These are phyloP conservation scores for Danielia oregonensis DNA, from an alignment of 805 yeast genomes.

Conservation along the genomic window DNA sequence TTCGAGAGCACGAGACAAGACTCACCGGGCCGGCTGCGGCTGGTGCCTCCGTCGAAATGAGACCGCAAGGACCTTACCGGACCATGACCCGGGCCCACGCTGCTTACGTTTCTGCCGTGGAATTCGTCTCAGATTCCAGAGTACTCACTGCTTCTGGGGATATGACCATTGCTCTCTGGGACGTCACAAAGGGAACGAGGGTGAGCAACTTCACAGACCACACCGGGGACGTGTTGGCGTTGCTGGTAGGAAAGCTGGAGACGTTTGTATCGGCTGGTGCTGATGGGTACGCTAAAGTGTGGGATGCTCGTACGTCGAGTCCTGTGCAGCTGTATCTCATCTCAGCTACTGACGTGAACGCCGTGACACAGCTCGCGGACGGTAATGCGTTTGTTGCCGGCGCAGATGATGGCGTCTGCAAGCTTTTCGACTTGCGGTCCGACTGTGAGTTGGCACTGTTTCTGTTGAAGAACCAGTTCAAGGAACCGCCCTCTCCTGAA, in stretches of 20 bases:
- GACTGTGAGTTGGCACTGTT: conserved; percentile 65
- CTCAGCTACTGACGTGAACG: conserved; percentile 61
- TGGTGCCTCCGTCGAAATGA: conserved; percentile 9
- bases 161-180: conserved; percentile 78
- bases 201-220: conserved; percentile 59
- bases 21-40: conserved; percentile 1
- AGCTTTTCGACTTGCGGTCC: conserved; percentile 71
- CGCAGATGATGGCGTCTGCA: conserved; percentile 70
- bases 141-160: conserved; percentile 79
- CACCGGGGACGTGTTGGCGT: conserved; percentile 63
- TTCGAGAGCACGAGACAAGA: conserved; percentile 5
- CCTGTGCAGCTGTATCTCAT: conserved; percentile 50
- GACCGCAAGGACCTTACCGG: conserved; percentile 4
- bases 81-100: conserved; percentile 56
- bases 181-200: conserved; percentile 55
- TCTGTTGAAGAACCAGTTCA: conserved; percentile 20
- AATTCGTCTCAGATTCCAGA: conserved; percentile 54
- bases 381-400: conserved; percentile 72
- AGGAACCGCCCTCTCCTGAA: conserved; percentile 6
- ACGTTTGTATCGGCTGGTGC: conserved; percentile 61
- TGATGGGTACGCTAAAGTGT: conserved; percentile 62
- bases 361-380: conserved; percentile 60
- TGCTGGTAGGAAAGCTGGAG: conserved; percentile 21
- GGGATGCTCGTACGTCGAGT: conserved; percentile 51
- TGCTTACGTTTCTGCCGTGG: conserved; percentile 75